Evolutionary conservation across 129 eudicot genomes (phyloP).

Genomic region (Arctium minus): DNA sequence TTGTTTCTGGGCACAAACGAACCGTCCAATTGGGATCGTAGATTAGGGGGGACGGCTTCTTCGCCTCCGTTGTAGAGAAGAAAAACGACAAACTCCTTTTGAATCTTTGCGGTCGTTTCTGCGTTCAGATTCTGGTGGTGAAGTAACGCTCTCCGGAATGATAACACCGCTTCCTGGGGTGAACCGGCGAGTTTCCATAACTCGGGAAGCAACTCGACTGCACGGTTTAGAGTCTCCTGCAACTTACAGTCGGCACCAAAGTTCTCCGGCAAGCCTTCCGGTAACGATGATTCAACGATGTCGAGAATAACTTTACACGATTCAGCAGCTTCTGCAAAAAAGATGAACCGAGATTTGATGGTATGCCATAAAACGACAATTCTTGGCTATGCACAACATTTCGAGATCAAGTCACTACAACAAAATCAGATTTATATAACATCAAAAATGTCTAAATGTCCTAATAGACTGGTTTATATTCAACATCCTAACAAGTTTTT

Average conservation of each 20-base stretch:
- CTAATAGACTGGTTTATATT: not conserved
- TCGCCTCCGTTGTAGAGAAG: constrained; percentile 79
- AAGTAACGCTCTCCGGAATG: constrained; percentile 82
- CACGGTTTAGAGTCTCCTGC: constrained; percentile 85
- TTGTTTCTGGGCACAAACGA: constrained; percentile 77
- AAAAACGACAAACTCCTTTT: constrained; percentile 85
- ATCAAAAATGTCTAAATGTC: not conserved
- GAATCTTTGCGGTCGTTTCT: constrained; percentile 61
- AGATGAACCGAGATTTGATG: constrained; percentile 9
- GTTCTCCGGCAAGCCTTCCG: constrained; percentile 82
- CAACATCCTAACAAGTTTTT: not conserved
- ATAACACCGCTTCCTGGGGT: constrained; percentile 67
- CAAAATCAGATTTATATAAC: not conserved
- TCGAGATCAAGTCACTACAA: not conserved
- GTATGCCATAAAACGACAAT: not conserved
- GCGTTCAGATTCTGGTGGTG: constrained; percentile 68
- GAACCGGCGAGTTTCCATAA: constrained; percentile 87
- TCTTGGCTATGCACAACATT: no score
- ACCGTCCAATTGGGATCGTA: constrained; percentile 71
- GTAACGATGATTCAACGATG: constrained; percentile 88
- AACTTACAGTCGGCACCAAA: constrained; percentile 75
- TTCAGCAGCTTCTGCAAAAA: constrained; percentile 89
- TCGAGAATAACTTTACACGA: constrained; percentile 88
- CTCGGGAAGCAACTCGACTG: constrained; percentile 90
- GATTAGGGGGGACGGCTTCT: constrained; percentile 69